Percentiles rank a stretch among this genome's conserved stretches.
Evolutionary conservation across 2,329 filamentous ascomycete species (phyloP).

Genomic region (Aspergillus sp.): DNA sequence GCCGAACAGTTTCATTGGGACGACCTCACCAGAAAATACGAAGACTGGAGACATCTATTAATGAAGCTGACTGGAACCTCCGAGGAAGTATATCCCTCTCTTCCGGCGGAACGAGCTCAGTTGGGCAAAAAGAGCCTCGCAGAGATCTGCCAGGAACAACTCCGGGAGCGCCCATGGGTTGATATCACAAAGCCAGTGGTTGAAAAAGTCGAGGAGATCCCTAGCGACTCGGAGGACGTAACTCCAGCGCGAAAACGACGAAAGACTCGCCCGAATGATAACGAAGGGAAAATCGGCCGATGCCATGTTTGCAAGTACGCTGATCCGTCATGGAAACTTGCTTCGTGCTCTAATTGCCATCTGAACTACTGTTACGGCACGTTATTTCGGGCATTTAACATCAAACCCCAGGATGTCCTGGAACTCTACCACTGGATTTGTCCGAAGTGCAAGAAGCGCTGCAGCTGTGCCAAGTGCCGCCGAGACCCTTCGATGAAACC

Average conservation of each 20-base stretch:
- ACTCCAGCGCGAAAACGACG: constrained; percentile 62
- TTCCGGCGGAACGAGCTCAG: constrained; percentile 66
- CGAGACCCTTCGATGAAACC: constrained; percentile 66
- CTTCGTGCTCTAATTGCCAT: constrained; percentile 72
- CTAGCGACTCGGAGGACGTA: constrained; percentile 56
- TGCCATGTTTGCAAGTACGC: constrained; percentile 84
- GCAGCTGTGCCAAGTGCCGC: constrained; percentile 80
- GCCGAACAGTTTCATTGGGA: constrained; percentile 90
- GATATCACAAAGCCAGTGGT: constrained; percentile 66
- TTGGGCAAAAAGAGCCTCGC: constrained; percentile 76
- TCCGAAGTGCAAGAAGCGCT: constrained; percentile 79
- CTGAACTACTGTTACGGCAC: constrained; percentile 89
- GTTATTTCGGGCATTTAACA: constrained; percentile 85
- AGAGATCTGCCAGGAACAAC: constrained; percentile 89
- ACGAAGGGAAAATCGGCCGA: constrained; percentile 49
- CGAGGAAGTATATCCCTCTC: constrained; percentile 56
- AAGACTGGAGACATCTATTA: constrained; percentile 76
- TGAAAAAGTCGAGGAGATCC: constrained; percentile 29
- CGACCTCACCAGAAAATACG: constrained; percentile 73
- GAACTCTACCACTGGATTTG: constrained; percentile 82
- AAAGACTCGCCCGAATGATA: constrained; percentile 51
- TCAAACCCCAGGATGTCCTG: constrained; percentile 79
- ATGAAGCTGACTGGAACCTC: constrained; percentile 69
- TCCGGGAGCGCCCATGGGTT: constrained; percentile 74
- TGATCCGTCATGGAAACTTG: constrained; percentile 81